A percentile compares a stretch with the other conserved stretches of the same genome.
phyloP scores from a whole-genome alignment of 2,329 filamentous ascomycete genomes.

The Grosmannia clavigera region DNA sequence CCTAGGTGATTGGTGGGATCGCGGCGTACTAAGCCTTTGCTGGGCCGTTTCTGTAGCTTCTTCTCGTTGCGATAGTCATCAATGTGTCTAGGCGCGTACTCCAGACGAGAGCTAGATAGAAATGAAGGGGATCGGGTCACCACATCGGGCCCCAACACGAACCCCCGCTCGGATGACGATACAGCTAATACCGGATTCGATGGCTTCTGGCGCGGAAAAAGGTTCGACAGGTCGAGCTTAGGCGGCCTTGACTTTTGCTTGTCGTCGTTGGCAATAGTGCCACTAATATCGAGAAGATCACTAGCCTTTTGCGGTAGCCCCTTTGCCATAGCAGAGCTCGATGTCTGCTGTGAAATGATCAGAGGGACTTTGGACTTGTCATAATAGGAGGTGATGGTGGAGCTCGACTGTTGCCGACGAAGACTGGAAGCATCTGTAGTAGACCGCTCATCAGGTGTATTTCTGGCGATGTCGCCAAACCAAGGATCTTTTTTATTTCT shows the following conservation, averaged over 20 bases:
- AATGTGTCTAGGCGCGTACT: constrained; percentile 15
- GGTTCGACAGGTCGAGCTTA: constrained; percentile 34
- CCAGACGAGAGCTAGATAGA: constrained; percentile 22
- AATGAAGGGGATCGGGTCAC: constrained; percentile 30
- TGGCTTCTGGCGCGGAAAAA: constrained; percentile 23
- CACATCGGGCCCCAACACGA: constrained; percentile 24
- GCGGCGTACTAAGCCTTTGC: constrained; percentile 19
- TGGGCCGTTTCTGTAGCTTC: constrained; percentile 23
- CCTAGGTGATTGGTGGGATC: not conserved
- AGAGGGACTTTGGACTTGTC: constrained; percentile 43
- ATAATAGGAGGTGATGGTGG: constrained; percentile 45
- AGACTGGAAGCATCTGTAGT: constrained; percentile 31
- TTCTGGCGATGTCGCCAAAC: constrained; percentile 5
- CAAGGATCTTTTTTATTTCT: constrained; percentile 10
- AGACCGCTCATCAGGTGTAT: constrained; percentile 12
- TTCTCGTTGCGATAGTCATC: constrained; percentile 15
- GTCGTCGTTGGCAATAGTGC: constrained; percentile 16
- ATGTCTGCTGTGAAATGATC: constrained; percentile 47
- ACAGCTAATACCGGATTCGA: constrained; percentile 16
- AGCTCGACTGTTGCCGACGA: constrained; percentile 37
- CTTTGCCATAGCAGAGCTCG: constrained; percentile 45
- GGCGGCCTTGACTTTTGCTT: constrained; percentile 32
- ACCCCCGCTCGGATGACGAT: constrained; percentile 8
- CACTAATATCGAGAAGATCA: constrained; percentile 30
- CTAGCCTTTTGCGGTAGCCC: constrained; percentile 36